A percentile compares a stretch with the other conserved stretches of the same genome.
Evolutionary conservation across 352 stramenopile species (phyloP).

Genomic region (Phytophthora tentaculata): DNA sequence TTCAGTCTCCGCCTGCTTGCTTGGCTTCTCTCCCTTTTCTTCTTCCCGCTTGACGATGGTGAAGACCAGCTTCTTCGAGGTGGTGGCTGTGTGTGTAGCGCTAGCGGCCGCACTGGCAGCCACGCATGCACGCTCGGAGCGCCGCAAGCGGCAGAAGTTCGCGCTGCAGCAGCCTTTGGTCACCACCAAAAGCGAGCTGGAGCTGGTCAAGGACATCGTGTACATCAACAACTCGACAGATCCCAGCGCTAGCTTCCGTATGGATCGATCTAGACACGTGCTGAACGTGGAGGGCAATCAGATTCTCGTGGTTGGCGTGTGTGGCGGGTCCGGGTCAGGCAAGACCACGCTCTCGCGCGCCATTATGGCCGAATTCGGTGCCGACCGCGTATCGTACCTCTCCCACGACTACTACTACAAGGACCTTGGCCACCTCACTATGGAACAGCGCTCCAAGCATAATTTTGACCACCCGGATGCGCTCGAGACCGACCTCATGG

Average conservation of each 20-base stretch:
- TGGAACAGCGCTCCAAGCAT: constrained; percentile 89
- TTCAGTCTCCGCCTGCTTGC: not conserved
- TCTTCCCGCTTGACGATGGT: constrained; percentile 39
- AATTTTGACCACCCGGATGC: constrained; percentile 99
- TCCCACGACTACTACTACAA: constrained; percentile 98
- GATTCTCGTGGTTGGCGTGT: constrained; percentile 93
- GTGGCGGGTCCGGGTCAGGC: constrained; percentile 90
- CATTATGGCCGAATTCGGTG: constrained; percentile 90
- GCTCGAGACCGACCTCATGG: constrained; percentile 95
- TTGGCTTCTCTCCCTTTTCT: constrained; percentile 11
- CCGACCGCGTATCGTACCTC: constrained; percentile 93
- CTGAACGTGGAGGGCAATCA: constrained; percentile 64
- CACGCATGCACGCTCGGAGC: constrained; percentile 56
- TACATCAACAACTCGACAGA: constrained; percentile 82
- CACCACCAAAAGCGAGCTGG: constrained; percentile 65
- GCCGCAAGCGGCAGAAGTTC: constrained; percentile 44
- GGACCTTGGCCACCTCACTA: constrained; percentile 87
- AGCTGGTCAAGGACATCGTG: constrained; percentile 86
- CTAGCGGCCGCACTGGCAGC: constrained; percentile 54
- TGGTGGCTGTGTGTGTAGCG: constrained; percentile 51
- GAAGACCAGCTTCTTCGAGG: constrained; percentile 49
- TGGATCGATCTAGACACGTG: constrained; percentile 42
- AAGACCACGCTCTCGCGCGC: constrained; percentile 93
- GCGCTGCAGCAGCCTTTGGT: constrained; percentile 52
- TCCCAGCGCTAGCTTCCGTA: constrained; percentile 46